Base-by-base conservation (phyloP, 805 yeast species). In the Metschnikowia similis region DNA sequence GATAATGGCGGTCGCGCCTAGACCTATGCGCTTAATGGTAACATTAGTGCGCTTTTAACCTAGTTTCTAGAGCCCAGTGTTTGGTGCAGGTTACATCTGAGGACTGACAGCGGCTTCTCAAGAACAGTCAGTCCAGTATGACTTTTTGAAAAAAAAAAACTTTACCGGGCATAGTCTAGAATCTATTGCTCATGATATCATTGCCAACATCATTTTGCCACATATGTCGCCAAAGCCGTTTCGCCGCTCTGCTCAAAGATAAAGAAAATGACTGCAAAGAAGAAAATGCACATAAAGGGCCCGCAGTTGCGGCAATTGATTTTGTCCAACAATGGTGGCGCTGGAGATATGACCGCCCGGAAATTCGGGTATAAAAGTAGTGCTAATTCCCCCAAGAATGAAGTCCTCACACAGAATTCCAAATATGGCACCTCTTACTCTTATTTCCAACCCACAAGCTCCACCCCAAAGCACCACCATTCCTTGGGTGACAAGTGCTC, bases 391-490 rank as follows among this genome's bases (percentile, higher is more conserved):
- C 28, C 13, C 13, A 8, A 6, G n/a, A 16, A 16, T 16, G 16
- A 10, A 35, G 6, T 16, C 16, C 4, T 21, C 27, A 13, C 29
- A 37, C 8, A 21, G 8, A 37, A 21, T 37, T 37, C 9, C 17
- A 29, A 47, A 35, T 41, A 49, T 47, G 50, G 42, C 48, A 13
- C 50, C 55, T 31, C 48, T 46, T 16, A 46, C 51, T 28, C 42
- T 65, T 57, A 47, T 67, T 29, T 48, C 41, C 37, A 45, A 41
- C 48, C 13, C 45, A 14, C 65, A 66, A 55, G 57, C 66, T 36
- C 50, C 42, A 16, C 35, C 31, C 30, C 13, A 41, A 21, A 39
- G 10, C 26, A 34, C 45, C 47, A 48, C 29, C 32, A 14, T 11
- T 8, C 38, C 38, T 28, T 53, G 52, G 32, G 42, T 48, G 16